Evolutionary conservation across 495 filamentous ascomycete species (phyloP).

Genomic region (Aspergillus egyptiacus): DNA sequence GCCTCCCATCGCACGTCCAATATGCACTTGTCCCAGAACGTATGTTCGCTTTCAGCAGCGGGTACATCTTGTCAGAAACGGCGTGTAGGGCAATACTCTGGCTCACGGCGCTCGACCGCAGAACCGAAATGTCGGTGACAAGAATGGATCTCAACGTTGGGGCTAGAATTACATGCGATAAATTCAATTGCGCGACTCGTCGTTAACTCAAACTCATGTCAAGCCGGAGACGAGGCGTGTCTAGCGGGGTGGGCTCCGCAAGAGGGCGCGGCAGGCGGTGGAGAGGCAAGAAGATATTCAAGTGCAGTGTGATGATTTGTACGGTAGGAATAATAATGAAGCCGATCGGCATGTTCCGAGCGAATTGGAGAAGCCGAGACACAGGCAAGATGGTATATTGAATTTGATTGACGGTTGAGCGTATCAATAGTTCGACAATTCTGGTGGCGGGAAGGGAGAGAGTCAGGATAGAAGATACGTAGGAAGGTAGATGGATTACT

Average conservation of each 20-base stretch:
- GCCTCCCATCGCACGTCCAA: no score
- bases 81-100: conserved; percentile 4
- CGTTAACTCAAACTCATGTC: not conserved
- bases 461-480: conserved; percentile 2
- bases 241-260: not conserved
- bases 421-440: not conserved
- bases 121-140: conserved; percentile 16
- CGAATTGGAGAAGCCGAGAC: conserved; percentile 3
- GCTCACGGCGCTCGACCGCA: conserved; percentile 2
- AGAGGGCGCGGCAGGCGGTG: not conserved
- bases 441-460: not conserved
- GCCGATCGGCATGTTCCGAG: conserved; percentile 6
- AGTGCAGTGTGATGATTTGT: not conserved
- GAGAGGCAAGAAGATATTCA: not conserved
- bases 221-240: not conserved
- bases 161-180: not conserved
- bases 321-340: not conserved
- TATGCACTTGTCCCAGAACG: no score
- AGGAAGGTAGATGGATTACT: no score
- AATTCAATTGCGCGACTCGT: not conserved
- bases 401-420: no score
- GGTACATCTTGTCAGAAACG: not conserved
- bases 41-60: not conserved
- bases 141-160: conserved; percentile 5
- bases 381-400: not conserved